phyloP scores from a whole-genome alignment of 1,139 yeast species.

The Magnusiomyces tetraspermus region DNA sequence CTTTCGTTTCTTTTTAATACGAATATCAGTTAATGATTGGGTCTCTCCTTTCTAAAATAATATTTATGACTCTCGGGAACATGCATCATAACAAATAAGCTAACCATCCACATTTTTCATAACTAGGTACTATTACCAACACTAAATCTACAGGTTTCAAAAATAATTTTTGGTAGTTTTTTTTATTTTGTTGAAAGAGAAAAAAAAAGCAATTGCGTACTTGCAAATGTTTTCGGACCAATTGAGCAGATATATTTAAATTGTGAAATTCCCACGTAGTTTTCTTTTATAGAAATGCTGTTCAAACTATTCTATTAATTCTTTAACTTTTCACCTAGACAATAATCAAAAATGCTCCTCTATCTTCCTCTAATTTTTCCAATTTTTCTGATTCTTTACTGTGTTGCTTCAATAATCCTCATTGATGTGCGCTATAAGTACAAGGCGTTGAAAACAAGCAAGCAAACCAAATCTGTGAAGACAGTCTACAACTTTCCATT shows the following conservation, averaged over 20 bases:
- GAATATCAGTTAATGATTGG: too few species aligned
- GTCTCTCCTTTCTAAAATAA: neutral
- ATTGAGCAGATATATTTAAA: too few species aligned
- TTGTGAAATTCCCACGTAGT: too few species aligned
- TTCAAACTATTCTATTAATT: too few species aligned
- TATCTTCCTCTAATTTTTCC: neutral
- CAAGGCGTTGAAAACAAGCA: neutral
- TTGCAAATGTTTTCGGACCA: too few species aligned
- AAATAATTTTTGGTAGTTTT: too few species aligned
- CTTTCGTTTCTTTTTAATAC: neutral
- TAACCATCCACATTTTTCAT: neutral
- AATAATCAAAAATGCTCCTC: neutral
- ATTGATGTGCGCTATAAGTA: neutral
- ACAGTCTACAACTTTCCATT: slow-evolving; percentile 1
- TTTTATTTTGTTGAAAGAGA: too few species aligned
- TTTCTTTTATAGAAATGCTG: too few species aligned
- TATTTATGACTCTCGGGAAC: neutral
- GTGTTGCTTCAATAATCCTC: neutral
- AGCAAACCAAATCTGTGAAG: neutral
- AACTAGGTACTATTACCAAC: neutral
- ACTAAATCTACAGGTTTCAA: neutral
- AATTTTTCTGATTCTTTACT: neutral
- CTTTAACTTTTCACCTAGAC: too few species aligned
- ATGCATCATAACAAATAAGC: neutral
- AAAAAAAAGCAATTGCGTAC: too few species aligned